phyloP scores from a whole-genome alignment of 805 yeast species.

The Metschnikowia reukaufii region DNA sequence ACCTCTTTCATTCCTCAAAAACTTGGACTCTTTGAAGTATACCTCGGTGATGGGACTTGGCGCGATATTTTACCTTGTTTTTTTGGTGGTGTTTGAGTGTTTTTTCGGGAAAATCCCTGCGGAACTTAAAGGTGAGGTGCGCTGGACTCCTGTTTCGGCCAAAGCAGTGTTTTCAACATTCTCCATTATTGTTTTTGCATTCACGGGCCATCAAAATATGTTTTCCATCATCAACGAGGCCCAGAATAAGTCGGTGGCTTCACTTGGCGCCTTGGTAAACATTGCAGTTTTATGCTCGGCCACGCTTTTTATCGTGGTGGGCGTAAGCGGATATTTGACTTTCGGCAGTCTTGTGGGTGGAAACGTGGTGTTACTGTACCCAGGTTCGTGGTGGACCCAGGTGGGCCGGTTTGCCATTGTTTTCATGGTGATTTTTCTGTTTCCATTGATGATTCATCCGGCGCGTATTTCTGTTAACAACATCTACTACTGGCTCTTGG shows the following conservation, averaged over 20 bases:
- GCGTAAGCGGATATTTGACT: conserved; percentile 76
- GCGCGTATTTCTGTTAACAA: conserved; percentile 80
- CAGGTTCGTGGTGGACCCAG: conserved; percentile 58
- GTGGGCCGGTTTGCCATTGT: conserved; percentile 82
- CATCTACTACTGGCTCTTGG: conserved; percentile 52
- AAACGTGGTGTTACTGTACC: conserved; percentile 77
- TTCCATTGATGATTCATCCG: conserved; percentile 89
- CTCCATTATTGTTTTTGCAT: conserved; percentile 90
- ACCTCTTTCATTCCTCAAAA: conserved; percentile 72
- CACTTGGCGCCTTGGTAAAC: conserved; percentile 47
- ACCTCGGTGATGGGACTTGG: conserved; percentile 81
- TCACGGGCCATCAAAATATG: conserved; percentile 95
- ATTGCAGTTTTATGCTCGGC: conserved; percentile 61
- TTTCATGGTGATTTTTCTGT: conserved; percentile 76
- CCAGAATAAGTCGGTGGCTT: conserved; percentile 48
- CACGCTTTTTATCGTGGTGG: conserved; percentile 65
- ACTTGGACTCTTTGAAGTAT: conserved; percentile 78
- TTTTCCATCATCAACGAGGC: conserved; percentile 85
- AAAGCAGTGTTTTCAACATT: conserved; percentile 60
- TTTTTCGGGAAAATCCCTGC: conserved; percentile 52
- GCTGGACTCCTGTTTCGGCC: conserved; percentile 40
- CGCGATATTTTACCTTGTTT: conserved; percentile 74
- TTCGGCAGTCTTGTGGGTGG: conserved; percentile 70
- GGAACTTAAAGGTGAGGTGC: conserved; percentile 29
- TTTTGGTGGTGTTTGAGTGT: conserved; percentile 74